Percentiles rank a stretch among this genome's conserved stretches.
phyloP scores from a whole-genome alignment of 768 basidiomycete genomes.

The Lentinus brumalis region DNA sequence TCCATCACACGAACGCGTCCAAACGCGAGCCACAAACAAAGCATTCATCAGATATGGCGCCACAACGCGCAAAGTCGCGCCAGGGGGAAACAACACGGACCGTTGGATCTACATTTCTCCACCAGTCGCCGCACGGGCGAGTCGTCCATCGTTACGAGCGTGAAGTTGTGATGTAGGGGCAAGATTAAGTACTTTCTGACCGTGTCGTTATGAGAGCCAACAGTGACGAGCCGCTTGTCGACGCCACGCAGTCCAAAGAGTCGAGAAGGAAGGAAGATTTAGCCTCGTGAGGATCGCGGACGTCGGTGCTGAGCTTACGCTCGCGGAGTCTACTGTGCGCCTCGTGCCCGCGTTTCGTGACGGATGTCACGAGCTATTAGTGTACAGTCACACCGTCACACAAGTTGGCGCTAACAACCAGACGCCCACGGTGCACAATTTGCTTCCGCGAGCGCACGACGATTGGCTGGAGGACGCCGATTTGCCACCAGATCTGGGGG shows the following conservation, averaged over 20 bases:
- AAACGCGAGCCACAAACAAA: neutral
- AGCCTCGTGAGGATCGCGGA: conserved; percentile 19
- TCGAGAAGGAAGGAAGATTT: conserved; percentile 1
- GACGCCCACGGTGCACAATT: neutral
- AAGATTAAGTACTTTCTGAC: neutral
- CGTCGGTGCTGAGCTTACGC: conserved; percentile 14
- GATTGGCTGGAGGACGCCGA: conserved; percentile 8
- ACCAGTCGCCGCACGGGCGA: conserved; percentile 31
- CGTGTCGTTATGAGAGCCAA: too few relatives aligned
- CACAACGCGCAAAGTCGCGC: neutral
- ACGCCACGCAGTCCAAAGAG: neutral
- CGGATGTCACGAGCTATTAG: neutral
- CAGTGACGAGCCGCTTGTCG: too few relatives aligned
- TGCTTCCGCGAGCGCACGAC: conserved; percentile 17
- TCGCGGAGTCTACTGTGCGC: conserved; percentile 16
- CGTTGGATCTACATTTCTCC: conserved; percentile 34
- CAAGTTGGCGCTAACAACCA: neutral
- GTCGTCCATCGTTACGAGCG: conserved; percentile 28
- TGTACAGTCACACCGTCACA: neutral
- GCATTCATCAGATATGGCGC: neutral
- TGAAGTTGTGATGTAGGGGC: neutral
- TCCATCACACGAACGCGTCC: conserved; percentile 8
- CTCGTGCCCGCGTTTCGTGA: neutral
- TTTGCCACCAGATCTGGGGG: conserved; percentile 14
- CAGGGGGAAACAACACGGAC: conserved; percentile 20